These are phyloP conservation scores for Colletotrichum trifolii DNA, from an alignment of 2,329 filamentous ascomycete genomes.

Conservation along the genomic window DNA sequence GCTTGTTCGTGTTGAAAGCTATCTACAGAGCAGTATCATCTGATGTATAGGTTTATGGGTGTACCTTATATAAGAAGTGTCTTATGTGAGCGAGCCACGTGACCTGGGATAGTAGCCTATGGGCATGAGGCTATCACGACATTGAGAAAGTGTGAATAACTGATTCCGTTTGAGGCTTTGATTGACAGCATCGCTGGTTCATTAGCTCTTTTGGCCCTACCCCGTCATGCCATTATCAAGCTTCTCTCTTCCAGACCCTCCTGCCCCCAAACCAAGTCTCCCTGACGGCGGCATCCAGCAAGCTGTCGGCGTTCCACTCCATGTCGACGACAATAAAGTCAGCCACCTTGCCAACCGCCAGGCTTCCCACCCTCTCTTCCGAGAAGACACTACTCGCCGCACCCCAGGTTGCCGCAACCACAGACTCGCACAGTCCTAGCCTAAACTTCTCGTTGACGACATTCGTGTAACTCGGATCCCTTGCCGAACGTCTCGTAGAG, in stretches of 20 bases:
- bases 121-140: too few relatives aligned
- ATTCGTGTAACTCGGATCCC: slow-evolving; percentile 55
- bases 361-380: slow-evolving; percentile 62
- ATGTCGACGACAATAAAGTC: slow-evolving; percentile 67
- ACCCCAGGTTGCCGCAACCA: slow-evolving; percentile 65
- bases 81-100: too few relatives aligned
- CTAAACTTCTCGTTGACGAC: slow-evolving; percentile 64
- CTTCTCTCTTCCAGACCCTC: slow-evolving; percentile 47
- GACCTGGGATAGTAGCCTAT: too few relatives aligned
- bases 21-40: too few relatives aligned
- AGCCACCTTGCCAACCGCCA: slow-evolving; percentile 64
- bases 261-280: slow-evolving; percentile 66
- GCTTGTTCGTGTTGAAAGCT: too few relatives aligned
- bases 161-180: too few relatives aligned
- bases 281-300: slow-evolving; percentile 57
- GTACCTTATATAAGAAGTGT: too few relatives aligned
- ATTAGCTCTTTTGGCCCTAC: too few relatives aligned
- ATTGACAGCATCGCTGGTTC: too few relatives aligned
- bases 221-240: background rate
- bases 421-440: slow-evolving; percentile 63
- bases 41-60: too few relatives aligned
- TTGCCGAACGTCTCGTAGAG: slow-evolving; percentile 65
- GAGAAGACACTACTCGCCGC: slow-evolving; percentile 69
- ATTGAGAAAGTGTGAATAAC: too few relatives aligned
- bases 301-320: slow-evolving; percentile 57